Evolutionary conservation across 495 filamentous ascomycete genomes (phyloP), one percentile per base, ranked within the genome.

Genomic region (Aspergillus heteromorphus): DNA sequence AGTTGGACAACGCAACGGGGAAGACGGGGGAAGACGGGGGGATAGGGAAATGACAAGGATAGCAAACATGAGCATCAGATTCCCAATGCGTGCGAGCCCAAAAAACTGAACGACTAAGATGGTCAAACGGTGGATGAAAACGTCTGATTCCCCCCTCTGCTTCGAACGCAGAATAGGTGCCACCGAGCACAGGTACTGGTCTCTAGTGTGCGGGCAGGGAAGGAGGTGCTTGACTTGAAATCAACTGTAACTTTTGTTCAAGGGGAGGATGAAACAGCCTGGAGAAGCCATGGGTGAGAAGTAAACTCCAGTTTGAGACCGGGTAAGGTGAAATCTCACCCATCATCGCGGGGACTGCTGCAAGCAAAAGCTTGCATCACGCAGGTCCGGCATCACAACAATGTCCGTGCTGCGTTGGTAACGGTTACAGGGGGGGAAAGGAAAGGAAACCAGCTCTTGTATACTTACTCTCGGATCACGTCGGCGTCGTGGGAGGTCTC

Each of bases 381-480:
- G 65, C 59, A 53, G 58, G 51, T 64, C 64, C 64, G 64, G 56
- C 60, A 65, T 63, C 65, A 68, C 53, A 61, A 67, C 53, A 56
- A 61, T 55, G 56, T 67, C 65, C 58, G 66, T 60, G 69, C 73
- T 76, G 70, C 61, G 57, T 71, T 64, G 67, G 63, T 76, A 67
- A 63, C 55, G 55, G 65, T 64, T 62, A 67, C 64, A 65, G 64
- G 65, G 56, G 66, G 64, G 65, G 56, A 65, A 67, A 67, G 66
- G 59, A 77, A 82, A 86, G 81, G 79, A 88, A 90, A 87, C 72
- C 69, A 73, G 77, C 73, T 76, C 65, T 63, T 72, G 63, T 72
- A 65, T 75, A 97, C 93, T 97, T 96, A 98, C 93, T 97, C 93
- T 96, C 95, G 87, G 75, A 97, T 96, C 69, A 92, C 81, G 64